phyloP scores from a whole-genome alignment of 805 yeast species.

The Kazachstania psychrophila region DNA sequence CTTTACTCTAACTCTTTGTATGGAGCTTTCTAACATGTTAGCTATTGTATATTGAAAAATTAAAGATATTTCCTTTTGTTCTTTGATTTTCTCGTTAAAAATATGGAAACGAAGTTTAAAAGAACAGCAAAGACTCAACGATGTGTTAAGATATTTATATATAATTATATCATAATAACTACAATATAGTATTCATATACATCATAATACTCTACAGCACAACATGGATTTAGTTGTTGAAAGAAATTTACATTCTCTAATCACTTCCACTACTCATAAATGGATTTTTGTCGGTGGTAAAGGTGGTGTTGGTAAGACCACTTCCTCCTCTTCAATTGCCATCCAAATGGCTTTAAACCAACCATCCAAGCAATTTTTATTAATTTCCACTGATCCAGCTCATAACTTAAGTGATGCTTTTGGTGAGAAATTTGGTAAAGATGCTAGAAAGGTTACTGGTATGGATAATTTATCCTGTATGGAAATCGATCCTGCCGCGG shows the following conservation, averaged over 20 bases:
- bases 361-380: constrained; percentile 69
- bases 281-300: constrained; percentile 99
- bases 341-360: constrained; percentile 82
- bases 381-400: constrained; percentile 97
- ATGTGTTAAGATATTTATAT: too few species aligned
- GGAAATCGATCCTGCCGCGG: constrained; percentile 97
- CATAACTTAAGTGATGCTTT: constrained; percentile 96
- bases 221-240: constrained; percentile 57
- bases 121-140: too few species aligned
- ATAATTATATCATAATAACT: too few species aligned
- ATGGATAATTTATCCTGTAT: constrained; percentile 82
- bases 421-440: constrained; percentile 96
- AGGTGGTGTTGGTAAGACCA: constrained; percentile 99
- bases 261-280: constrained; percentile 61
- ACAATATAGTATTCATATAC: too few species aligned
- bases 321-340: constrained; percentile 92
- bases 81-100: too few species aligned
- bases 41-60: too few species aligned
- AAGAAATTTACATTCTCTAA: constrained; percentile 60
- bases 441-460: constrained; percentile 89
- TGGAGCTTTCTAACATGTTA: too few species aligned
- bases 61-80: too few species aligned
- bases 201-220: too few species aligned
- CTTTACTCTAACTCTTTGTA: too few species aligned
- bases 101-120: too few species aligned